Conservation (phyloP, 306 rosid genomes). For the Sicyos baderoa region DNA sequence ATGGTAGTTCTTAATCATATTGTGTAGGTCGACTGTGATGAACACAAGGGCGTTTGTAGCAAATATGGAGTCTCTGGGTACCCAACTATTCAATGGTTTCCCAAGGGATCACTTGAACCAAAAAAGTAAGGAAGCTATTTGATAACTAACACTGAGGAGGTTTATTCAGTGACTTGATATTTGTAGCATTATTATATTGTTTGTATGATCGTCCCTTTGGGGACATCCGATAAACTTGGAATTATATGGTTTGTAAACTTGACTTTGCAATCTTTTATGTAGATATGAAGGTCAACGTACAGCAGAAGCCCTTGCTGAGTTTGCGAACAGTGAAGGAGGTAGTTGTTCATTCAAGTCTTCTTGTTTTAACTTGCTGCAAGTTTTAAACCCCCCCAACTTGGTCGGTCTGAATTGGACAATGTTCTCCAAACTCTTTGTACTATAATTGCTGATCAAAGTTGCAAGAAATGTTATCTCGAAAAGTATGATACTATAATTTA, state of each 20-base stretch:
- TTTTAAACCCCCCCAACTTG: neutral
- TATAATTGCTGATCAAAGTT: neutral
- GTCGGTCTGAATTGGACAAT: neutral
- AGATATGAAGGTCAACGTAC: conserved; percentile 76
- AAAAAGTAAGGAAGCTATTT: conserved; percentile 44
- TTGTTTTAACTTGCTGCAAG: neutral
- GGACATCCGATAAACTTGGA: conserved; percentile 51
- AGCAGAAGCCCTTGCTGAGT: conserved; percentile 71
- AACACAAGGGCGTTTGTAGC: conserved; percentile 62
- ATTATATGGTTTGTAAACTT: neutral
- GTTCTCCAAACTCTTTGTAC: neutral
- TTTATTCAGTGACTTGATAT: conserved; percentile 41
- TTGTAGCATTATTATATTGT: too few relatives aligned
- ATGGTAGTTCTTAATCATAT: neutral
- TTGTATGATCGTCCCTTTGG: too few relatives aligned
- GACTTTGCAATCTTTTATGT: conserved; percentile 1
- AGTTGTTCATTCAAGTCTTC: conserved; percentile 13
- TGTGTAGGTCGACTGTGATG: conserved; percentile 82
- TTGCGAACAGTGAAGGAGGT: conserved; percentile 69
- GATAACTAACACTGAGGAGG: neutral
- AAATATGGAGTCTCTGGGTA: conserved; percentile 78
- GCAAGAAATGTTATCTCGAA: neutral
- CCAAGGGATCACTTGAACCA: conserved; percentile 71
- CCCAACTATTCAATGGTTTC: conserved; percentile 84
- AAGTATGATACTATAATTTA: too few relatives aligned